phyloP scores from a whole-genome alignment of 2,329 filamentous ascomycete species.

The Helminthosporium solani region DNA sequence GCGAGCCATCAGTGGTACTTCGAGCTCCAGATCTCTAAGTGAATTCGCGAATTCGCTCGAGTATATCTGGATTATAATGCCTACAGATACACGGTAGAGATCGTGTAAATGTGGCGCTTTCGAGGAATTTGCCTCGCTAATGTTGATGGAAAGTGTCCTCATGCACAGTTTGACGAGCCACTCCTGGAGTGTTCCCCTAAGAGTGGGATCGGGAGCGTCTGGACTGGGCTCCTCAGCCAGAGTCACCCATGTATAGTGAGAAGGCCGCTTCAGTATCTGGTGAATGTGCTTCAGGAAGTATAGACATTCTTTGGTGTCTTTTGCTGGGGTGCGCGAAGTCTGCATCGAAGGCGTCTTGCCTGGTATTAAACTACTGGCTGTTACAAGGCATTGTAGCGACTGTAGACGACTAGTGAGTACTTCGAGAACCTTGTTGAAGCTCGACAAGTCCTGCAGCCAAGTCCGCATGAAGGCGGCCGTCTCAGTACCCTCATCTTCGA shows the following conservation, averaged over 20 bases:
- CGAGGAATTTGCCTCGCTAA: conserved; percentile 28
- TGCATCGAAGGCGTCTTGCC: conserved; percentile 2
- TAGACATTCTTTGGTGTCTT: conserved; percentile 73
- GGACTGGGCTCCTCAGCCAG: conserved; percentile 63
- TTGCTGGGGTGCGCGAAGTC: conserved; percentile 26
- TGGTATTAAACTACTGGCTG: conserved; percentile 19
- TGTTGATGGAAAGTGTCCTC: conserved; percentile 57
- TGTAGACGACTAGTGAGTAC: conserved; percentile 36
- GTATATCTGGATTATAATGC: conserved; percentile 64
- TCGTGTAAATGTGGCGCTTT: conserved; percentile 56
- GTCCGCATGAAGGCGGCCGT: conserved; percentile 73
- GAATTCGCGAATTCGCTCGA: conserved; percentile 61
- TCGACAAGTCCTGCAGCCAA: conserved; percentile 70
- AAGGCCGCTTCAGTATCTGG: conserved; percentile 69
- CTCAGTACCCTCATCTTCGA: conserved; percentile 71
- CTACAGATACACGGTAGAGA: conserved; percentile 70
- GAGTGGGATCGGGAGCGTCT: conserved; percentile 50
- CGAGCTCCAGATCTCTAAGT: conserved; percentile 65
- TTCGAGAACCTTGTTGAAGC: conserved; percentile 51
- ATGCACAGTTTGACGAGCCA: conserved; percentile 68
- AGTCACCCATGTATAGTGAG: conserved; percentile 68
- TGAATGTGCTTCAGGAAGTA: conserved; percentile 77
- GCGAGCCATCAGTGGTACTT: conserved; percentile 68
- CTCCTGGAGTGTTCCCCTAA: conserved; percentile 59
- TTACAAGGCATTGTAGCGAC: conserved; percentile 29